Evolutionary conservation across 2,329 filamentous ascomycete species (phyloP).

Genomic region (Monilinia vaccinii-corymbosi): DNA sequence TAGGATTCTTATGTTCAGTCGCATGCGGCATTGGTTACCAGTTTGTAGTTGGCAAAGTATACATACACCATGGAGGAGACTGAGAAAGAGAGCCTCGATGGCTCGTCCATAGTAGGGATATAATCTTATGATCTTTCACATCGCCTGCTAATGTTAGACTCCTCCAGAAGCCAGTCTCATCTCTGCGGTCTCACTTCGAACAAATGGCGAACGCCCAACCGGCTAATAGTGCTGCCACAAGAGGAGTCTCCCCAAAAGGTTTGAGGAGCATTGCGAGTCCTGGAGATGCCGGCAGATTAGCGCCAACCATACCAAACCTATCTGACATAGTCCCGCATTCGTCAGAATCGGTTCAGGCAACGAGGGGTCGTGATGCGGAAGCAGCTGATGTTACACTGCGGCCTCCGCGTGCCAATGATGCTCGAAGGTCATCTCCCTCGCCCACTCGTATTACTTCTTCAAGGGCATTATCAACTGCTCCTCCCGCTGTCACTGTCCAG

Average conservation of each 20-base stretch:
- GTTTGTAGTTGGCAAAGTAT: not conserved
- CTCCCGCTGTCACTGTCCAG: conserved; percentile 57
- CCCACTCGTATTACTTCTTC: conserved; percentile 18
- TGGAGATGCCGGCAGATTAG: conserved; percentile 15
- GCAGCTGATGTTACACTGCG: conserved; percentile 18
- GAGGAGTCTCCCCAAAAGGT: conserved; percentile 24
- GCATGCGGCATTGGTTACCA: conserved; percentile 1
- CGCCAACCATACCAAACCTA: conserved; percentile 10
- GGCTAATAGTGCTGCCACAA: conserved; percentile 24
- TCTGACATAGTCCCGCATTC: conserved; percentile 16
- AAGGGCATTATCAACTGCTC: conserved; percentile 16
- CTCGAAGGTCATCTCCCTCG: conserved; percentile 23
- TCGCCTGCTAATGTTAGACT: conserved; percentile 11
- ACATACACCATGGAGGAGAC: conserved; percentile 35
- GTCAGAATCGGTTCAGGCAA: conserved; percentile 14
- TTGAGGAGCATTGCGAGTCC: conserved; percentile 13
- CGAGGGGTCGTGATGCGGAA: conserved; percentile 23
- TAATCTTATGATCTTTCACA: not conserved
- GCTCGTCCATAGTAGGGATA: conserved; percentile 60
- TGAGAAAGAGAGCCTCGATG: conserved; percentile 56
- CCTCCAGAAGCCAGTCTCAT: conserved; percentile 70
- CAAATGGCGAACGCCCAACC: conserved; percentile 52
- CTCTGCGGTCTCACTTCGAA: conserved; percentile 72
- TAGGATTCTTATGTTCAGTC: not conserved
- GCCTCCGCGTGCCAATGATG: conserved; percentile 18